Evolutionary conservation across 2,329 filamentous ascomycete genomes (phyloP).

Genomic region (Microsporum ferrugineum): DNA sequence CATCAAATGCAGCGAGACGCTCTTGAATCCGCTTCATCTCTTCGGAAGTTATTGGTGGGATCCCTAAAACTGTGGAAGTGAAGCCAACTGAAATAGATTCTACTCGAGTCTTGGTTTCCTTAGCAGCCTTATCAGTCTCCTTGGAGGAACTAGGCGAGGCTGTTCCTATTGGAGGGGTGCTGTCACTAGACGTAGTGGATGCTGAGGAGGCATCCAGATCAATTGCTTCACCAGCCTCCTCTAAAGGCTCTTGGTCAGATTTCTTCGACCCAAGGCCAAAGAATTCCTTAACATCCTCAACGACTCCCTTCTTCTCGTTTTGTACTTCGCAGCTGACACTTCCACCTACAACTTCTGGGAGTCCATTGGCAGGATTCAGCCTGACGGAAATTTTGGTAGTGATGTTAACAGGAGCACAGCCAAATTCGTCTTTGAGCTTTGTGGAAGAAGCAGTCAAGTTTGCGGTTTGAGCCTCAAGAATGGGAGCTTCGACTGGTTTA

Average conservation of each 20-base stretch:
- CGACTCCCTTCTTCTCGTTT: slow-evolving; percentile 60
- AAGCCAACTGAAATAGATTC: slow-evolving; percentile 44
- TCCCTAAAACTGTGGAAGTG: slow-evolving; percentile 37
- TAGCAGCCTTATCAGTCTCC: slow-evolving; percentile 33
- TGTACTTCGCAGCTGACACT: slow-evolving; percentile 77
- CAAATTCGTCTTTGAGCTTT: slow-evolving; percentile 64
- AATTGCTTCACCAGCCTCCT: slow-evolving; percentile 41
- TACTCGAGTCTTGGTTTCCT: slow-evolving; percentile 34
- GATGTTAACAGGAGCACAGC: slow-evolving; percentile 65
- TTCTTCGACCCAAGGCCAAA: slow-evolving; percentile 92
- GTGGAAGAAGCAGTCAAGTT: slow-evolving; percentile 80
- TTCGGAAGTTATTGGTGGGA: slow-evolving; percentile 25
- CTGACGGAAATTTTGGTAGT: slow-evolving; percentile 67
- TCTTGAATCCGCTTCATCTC: slow-evolving; percentile 47
- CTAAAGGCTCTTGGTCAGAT: slow-evolving; percentile 61
- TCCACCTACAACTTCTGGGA: slow-evolving; percentile 67
- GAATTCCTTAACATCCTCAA: slow-evolving; percentile 90
- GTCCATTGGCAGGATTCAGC: slow-evolving; percentile 59
- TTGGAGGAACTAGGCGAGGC: slow-evolving; percentile 32
- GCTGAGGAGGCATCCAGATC: slow-evolving; percentile 27
- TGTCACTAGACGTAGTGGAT: slow-evolving; percentile 17
- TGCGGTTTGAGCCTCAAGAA: slow-evolving; percentile 58
- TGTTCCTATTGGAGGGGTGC: slow-evolving; percentile 27
- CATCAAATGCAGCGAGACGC: slow-evolving; percentile 71
- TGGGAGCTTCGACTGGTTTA: slow-evolving; percentile 44